Evolutionary conservation across 768 basidiomycete genomes (phyloP), one percentile per base, ranked within the genome.

Genomic region (Pluteus cervinus): DNA sequence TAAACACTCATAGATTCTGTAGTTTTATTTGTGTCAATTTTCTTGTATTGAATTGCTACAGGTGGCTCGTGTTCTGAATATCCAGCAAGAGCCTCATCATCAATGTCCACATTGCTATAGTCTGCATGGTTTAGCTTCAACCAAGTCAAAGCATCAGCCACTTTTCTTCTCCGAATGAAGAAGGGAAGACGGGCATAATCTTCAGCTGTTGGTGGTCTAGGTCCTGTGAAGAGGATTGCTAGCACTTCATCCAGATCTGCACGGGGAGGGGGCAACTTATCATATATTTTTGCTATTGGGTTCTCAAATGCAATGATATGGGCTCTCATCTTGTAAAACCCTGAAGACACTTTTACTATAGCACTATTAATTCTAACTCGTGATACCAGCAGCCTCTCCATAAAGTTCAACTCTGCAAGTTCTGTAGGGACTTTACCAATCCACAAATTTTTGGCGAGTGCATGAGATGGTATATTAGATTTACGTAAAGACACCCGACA

Each of bases 251-350:
- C 33, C 6, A 35, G 32, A 44, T 58, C 53, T 2, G 29, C 26
- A 5, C 26, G 33, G 4, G 42, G 31, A 5, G 51, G 53, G n/a
- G n/a, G n/a, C n/a, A n/a, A n/a, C n/a, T n/a, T n/a, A n/a, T n/a
- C n/a, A n/a, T n/a, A n/a, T n/a, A 58, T 35, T 16, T 51, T 54
- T 0, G 33, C 29, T 12, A 46, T 46, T 1, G 57, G 56, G 12
- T 46, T 38, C 15, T 46, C 48, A 43, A 54, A 57, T 4, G 46
- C 40, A 7, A 61, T 43, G 0, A 47, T 53, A 49, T 61, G 57
- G 3, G 49, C 53, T 21, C 17, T 25, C 50, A 55, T 48, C 22
- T 49, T 53, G 21, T 11, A 29, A 22, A n/a, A n/a, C n/a, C n/a
- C n/a, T n/a, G n/a, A n/a, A n/a, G n/a, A n/a, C n/a, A n/a, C n/a